Conservation (phyloP, 176 grass and related monocot species). For the Melocanna baccifera region DNA sequence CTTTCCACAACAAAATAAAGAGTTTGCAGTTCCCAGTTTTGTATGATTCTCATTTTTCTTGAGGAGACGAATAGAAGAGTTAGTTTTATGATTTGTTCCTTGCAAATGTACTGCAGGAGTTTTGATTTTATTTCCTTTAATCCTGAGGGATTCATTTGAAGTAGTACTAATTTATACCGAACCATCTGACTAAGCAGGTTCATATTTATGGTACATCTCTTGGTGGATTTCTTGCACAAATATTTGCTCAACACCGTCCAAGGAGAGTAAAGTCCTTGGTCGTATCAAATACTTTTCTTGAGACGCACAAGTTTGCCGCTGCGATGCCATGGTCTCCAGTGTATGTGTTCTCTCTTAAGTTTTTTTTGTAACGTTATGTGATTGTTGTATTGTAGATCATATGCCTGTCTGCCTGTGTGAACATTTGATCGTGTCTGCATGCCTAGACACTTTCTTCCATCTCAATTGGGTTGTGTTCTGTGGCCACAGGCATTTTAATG, state of each 20-base stretch:
- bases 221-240: slow-evolving; percentile 92
- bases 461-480: neutral
- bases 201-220: slow-evolving; percentile 99
- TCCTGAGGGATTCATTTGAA: neutral
- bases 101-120: neutral
- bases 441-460: neutral
- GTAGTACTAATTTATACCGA: neutral
- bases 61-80: neutral
- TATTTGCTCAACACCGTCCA: slow-evolving; percentile 87
- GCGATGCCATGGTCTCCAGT: slow-evolving; percentile 95
- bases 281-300: slow-evolving; percentile 91
- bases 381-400: neutral
- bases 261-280: slow-evolving; percentile 92
- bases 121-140: slow-evolving; percentile 2
- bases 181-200: slow-evolving; percentile 47
- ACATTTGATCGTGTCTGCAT: neutral
- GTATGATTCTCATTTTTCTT: slow-evolving; percentile 2
- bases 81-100: neutral
- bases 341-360: slow-evolving; percentile 50
- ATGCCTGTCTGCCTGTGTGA: neutral
- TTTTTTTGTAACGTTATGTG: neutral
- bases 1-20: neutral
- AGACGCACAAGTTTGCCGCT: slow-evolving; percentile 88
- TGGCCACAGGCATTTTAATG: neutral
- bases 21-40: neutral